These are phyloP conservation scores for Aeschynomene evenia DNA, from an alignment of 306 rosid genomes.

Conservation along the genomic window DNA sequence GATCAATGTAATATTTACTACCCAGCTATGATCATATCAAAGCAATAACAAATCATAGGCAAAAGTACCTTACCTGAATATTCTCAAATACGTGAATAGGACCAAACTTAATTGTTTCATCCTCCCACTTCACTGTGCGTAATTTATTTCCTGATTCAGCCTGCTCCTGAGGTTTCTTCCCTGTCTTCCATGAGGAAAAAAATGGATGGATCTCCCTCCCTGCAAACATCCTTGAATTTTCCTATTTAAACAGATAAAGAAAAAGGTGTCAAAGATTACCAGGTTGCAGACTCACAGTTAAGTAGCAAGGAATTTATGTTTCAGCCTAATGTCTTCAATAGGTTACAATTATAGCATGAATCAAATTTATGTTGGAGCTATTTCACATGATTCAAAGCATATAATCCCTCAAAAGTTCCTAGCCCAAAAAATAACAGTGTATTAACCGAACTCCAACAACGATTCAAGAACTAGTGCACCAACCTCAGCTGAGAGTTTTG, in stretches of 20 bases:
- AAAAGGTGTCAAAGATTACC: conserved; percentile 17
- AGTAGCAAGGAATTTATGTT: background rate
- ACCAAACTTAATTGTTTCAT: conserved; percentile 34
- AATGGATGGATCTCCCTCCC: conserved; percentile 78
- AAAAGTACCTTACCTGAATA: conserved; percentile 44
- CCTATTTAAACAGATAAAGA: conserved; percentile 45
- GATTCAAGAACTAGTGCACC: conserved; percentile 6
- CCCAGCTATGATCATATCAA: background rate
- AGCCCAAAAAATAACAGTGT: background rate
- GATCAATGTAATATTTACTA: background rate
- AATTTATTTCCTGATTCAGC: conserved; percentile 36
- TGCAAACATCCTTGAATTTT: conserved; percentile 69
- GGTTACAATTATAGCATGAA: background rate
- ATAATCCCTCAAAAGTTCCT: background rate
- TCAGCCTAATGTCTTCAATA: background rate
- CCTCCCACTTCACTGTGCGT: conserved; percentile 29
- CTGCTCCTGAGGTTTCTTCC: conserved; percentile 50
- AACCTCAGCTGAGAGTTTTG: conserved; percentile 66
- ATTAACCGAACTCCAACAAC: background rate
- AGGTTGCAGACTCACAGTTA: background rate
- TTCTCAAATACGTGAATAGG: conserved; percentile 82
- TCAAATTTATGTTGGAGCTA: background rate
- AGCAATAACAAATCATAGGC: conserved; percentile 11
- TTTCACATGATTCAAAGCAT: conserved; percentile 4
- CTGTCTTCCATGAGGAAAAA: conserved; percentile 56